A percentile compares a stretch with the other conserved stretches of the same genome.
Conservation (phyloP, 192 early-diverging fungal species). For the Gonapodya sp. region DNA sequence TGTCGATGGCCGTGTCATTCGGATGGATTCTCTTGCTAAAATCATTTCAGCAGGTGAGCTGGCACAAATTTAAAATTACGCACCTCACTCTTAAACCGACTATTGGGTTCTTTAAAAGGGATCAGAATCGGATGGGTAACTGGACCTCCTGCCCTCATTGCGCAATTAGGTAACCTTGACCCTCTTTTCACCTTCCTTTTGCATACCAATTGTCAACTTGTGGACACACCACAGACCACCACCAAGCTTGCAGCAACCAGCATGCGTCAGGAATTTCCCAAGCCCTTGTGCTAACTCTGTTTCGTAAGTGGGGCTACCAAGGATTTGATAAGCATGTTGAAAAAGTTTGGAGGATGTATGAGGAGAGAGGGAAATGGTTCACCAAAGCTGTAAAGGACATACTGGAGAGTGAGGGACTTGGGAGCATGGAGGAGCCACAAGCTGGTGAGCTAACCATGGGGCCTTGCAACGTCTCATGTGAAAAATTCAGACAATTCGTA, state of each 20-base stretch:
- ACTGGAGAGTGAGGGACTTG: slow-evolving; percentile 29
- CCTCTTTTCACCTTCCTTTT: background rate
- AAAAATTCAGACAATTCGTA: too few relatives aligned
- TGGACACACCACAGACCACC: background rate
- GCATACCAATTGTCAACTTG: background rate
- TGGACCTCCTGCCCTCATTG: background rate
- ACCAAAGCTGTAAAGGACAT: slow-evolving; percentile 46
- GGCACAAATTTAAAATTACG: too few relatives aligned
- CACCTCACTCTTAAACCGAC: too few relatives aligned
- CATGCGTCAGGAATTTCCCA: background rate
- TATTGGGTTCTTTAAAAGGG: slow-evolving; percentile 40
- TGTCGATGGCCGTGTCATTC: slow-evolving; percentile 74
- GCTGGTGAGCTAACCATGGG: background rate
- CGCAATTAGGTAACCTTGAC: background rate
- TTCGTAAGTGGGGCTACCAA: slow-evolving; percentile 59
- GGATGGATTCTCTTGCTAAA: slow-evolving; percentile 90
- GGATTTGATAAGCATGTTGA: slow-evolving; percentile 69
- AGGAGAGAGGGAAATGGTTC: slow-evolving; percentile 59
- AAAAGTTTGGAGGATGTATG: slow-evolving; percentile 65
- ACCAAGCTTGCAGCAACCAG: background rate
- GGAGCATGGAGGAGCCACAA: background rate
- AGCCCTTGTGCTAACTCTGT: slow-evolving; percentile 21
- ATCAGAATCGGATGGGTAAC: slow-evolving; percentile 66
- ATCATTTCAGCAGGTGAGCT: slow-evolving; percentile 56
- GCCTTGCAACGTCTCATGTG: slow-evolving; percentile 37